These are phyloP conservation scores for Giardia duodenalis DNA, from an alignment of 208 protist species.

Conservation along the genomic window DNA sequence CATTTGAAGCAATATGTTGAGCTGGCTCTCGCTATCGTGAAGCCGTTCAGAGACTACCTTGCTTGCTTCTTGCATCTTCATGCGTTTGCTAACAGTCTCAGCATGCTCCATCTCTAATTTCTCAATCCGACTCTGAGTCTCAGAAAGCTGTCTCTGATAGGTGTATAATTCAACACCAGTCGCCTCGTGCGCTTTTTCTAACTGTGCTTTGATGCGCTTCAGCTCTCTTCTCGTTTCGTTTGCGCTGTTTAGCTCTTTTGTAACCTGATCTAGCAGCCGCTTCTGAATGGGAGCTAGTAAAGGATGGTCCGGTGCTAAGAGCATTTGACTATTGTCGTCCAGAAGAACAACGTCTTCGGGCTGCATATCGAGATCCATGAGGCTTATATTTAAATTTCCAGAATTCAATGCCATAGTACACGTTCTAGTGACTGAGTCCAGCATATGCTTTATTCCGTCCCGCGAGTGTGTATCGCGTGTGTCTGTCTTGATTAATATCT, in stretches of 20 bases:
- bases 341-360: background rate
- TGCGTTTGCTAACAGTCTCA: background rate
- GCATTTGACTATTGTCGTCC: background rate
- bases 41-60: background rate
- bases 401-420: too few species aligned
- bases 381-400: too few species aligned
- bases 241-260: background rate
- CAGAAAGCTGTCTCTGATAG: background rate
- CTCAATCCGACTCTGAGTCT: background rate
- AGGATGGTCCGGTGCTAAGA: slow-evolving; percentile 14
- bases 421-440: too few species aligned
- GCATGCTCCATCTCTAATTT: background rate
- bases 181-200: background rate
- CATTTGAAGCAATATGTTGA: background rate
- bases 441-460: too few species aligned
- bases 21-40: background rate
- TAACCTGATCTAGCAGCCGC: background rate
- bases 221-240: background rate
- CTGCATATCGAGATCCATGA: background rate
- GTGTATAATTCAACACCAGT: background rate
- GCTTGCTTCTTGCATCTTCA: background rate
- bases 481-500: too few species aligned
- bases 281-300: background rate
- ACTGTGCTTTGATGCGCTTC: background rate
- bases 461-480: too few species aligned